Percentiles rank a stretch among this genome's conserved stretches.
Evolutionary conservation across 306 rosid genomes (phyloP).

Genomic region (Vigna nakashimae): DNA sequence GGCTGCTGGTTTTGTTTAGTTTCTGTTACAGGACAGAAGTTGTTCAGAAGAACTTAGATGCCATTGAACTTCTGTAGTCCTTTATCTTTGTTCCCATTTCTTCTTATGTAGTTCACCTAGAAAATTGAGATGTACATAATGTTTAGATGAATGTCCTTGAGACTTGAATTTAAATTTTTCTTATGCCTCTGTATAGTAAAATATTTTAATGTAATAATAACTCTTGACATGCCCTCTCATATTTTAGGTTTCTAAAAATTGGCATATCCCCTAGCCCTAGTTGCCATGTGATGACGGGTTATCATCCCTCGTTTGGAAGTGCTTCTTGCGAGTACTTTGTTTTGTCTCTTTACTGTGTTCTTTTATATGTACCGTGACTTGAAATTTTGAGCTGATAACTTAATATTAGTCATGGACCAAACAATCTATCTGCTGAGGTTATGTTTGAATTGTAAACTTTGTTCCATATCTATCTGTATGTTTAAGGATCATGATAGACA

Average conservation of each 20-base stretch:
- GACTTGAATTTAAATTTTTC: background rate
- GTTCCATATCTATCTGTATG: background rate
- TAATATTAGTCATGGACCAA: background rate
- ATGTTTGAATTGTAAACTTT: conserved; percentile 7
- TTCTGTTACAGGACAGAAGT: conserved; percentile 13
- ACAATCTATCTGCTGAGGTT: conserved; percentile 1
- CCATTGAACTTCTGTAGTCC: background rate
- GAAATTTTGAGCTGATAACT: conserved; percentile 25
- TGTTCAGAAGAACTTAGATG: conserved; percentile 35
- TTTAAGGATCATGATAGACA: conserved; percentile 27
- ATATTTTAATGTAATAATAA: background rate
- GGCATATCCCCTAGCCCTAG: background rate
- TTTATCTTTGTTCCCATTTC: conserved; percentile 31
- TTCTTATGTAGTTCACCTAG: conserved; percentile 10
- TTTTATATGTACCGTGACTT: background rate
- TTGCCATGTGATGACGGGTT: background rate
- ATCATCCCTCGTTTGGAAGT: conserved; percentile 7
- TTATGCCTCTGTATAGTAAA: conserved; percentile 7
- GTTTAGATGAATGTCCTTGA: background rate
- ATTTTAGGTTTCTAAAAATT: background rate
- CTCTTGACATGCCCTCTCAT: background rate
- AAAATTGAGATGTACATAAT: background rate
- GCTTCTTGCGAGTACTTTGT: conserved; percentile 20
- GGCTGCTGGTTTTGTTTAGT: conserved; percentile 36
- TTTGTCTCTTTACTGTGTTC: background rate